Evolutionary conservation across 2,329 filamentous ascomycete species (phyloP).

Genomic region (Pochonia chlamydosporia): DNA sequence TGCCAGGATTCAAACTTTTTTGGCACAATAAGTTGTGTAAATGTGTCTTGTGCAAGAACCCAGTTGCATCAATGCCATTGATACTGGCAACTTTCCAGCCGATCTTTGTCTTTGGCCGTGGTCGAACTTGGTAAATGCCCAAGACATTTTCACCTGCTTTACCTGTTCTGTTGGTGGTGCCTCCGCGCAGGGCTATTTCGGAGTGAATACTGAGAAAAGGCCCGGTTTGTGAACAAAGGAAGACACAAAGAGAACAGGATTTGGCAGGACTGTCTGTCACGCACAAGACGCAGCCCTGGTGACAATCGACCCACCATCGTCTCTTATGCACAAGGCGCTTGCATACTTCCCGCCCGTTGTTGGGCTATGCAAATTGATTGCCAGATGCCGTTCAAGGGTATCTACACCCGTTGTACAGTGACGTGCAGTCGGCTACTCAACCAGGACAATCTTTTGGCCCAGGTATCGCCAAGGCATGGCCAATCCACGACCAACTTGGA

Average conservation of each 20-base stretch:
- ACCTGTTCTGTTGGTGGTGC: background rate
- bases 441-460: background rate
- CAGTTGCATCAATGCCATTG: background rate
- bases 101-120: background rate
- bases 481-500: constrained; percentile 4
- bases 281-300: background rate
- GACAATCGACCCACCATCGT: background rate
- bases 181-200: background rate
- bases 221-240: background rate
- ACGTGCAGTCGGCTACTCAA: constrained; percentile 7
- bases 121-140: background rate
- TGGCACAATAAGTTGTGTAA: too few species aligned
- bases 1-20: background rate
- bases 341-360: background rate
- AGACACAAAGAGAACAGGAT: background rate
- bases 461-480: background rate
- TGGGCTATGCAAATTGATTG: background rate
- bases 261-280: background rate
- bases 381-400: background rate
- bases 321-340: background rate
- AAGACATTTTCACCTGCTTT: background rate
- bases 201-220: background rate
- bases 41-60: background rate
- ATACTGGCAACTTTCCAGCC: background rate
- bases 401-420: constrained; percentile 1